Base-by-base conservation (phyloP, 1,284 basidiomycete species). In the Entoloma clypeatum region DNA sequence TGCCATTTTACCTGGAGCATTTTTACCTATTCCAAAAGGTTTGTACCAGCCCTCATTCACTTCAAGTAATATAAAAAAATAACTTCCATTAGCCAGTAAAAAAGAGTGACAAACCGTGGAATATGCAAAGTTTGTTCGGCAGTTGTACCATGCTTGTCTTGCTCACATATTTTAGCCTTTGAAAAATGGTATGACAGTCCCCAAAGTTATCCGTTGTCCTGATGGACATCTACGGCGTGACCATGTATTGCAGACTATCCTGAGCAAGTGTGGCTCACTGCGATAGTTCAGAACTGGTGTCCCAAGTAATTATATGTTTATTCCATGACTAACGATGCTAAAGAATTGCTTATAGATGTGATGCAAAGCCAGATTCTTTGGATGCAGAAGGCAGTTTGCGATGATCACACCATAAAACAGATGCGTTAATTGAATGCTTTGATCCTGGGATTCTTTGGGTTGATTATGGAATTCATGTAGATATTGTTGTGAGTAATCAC, bases 171-270 rank as follows among this genome's bases (percentile, higher is more conserved):
- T 65, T 4, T 11, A 21, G 1, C 32, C 53, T 0, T 36, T 67
- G 0, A 43, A 49, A 29, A 38, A 49, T 3, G 47, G 42, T 4
- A 65, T 65, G 61, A 52, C 46, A 0, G 54, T 23, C 7, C 58
- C 59, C 1, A 46, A 49, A 4, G 46, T 65, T 1, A 37, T 43
- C 0, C 36, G 18, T 3, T 68, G 57, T 38, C 50, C 51, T 0
- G 63, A 66, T 54, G 59, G 60, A 1, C 57, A 63, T 41, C 61
- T 51, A 41, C 52, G 56, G 3, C 42, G 48, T 1, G 61, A 0
- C 59, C 64, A 1, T 65, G 59, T 30, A 65, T 66, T 21, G 63
- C 61, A 1, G 62, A 68, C 32, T 67, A 68, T 38, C 63, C 63
- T 0, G 62, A 67, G 33, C 64, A 68, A 30, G 59, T 54, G 0